Evolutionary conservation across 495 filamentous ascomycete species (phyloP), one percentile per base, ranked within the genome.

Genomic region (Margaritispora aquatica): DNA sequence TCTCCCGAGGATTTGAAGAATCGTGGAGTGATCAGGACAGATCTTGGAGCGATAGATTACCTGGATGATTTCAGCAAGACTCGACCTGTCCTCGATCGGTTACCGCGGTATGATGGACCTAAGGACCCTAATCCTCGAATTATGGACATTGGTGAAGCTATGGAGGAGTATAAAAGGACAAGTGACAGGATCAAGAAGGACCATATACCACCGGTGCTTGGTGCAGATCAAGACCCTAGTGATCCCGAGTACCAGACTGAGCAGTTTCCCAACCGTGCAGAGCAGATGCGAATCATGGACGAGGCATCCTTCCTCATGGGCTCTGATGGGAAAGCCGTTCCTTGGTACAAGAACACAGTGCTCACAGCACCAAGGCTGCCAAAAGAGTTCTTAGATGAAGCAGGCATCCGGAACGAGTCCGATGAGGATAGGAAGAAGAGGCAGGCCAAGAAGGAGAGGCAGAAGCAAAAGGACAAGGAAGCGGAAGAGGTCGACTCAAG

Each of bases 31-130:
- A 67, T 87, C 50, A 84, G 88, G 49, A 71, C 69, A 44, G 94
- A 97, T 70, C 80, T 85, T 10, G 87, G 88, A 75, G 72, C 73
- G 22, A 73, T 94, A 49, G 71, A 76, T 23, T 98, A 98, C 76
- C 68, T 93, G 58, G 91, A 96, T 73, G 94, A 98, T 76, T 86
- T 97, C 61, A 82, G 88, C 34, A 73, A 77, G 38, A 80, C 89
- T 59, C 83, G 88, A 69, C 88, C 90, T 58, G 78, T 89, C 19
- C 75, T 96, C 62, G 92, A 96, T 76, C 76, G 73, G 63, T 70
- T 70, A 20, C 68, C 69, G 15, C 61, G 59, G 29, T 55, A 67
- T 54, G 46, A 60, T 60, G 55, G 69, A 48, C 69, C 71, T 3
- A 69, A 76, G 9, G 83, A 88, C 66, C 83, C 81, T 60, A 76